These are phyloP conservation scores for Inonotus obliquus DNA, from an alignment of 1,284 basidiomycete species.

Conservation along the genomic window DNA sequence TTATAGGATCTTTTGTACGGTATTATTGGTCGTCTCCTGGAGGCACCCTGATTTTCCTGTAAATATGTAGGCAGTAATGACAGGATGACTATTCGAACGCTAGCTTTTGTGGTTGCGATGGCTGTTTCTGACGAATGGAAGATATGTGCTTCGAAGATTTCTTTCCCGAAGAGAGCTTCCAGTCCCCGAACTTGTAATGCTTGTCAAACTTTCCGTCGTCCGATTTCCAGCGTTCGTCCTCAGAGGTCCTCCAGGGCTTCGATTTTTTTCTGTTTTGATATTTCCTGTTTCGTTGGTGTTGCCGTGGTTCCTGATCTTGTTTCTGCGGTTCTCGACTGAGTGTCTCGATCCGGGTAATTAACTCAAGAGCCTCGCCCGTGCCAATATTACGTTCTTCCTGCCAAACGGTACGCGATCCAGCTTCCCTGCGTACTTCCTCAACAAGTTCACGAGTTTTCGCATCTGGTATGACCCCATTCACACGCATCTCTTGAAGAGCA, in stretches of 20 bases:
- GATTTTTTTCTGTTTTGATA: constrained; percentile 1
- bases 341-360: constrained; percentile 36
- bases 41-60: not conserved
- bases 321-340: constrained; percentile 23
- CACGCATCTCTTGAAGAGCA: constrained; percentile 75
- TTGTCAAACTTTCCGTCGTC: not conserved
- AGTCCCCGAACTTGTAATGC: constrained; percentile 17
- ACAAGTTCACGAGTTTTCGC: constrained; percentile 52
- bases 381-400: constrained; percentile 42
- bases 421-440: constrained; percentile 63
- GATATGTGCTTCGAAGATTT: not conserved
- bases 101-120: not conserved
- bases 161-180: constrained; percentile 8
- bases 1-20: constrained; percentile 1
- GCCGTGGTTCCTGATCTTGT: constrained; percentile 13
- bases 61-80: not conserved
- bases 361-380: constrained; percentile 38
- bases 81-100: constrained; percentile 6
- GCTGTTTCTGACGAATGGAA: not conserved
- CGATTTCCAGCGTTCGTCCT: constrained; percentile 19
- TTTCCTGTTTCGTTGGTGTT: not conserved
- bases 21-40: not conserved
- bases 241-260: constrained; percentile 17
- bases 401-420: constrained; percentile 49
- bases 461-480: constrained; percentile 70